These are phyloP conservation scores for Penicillium sp. DNA, from an alignment of 2,329 filamentous ascomycete species.

Conservation along the genomic window DNA sequence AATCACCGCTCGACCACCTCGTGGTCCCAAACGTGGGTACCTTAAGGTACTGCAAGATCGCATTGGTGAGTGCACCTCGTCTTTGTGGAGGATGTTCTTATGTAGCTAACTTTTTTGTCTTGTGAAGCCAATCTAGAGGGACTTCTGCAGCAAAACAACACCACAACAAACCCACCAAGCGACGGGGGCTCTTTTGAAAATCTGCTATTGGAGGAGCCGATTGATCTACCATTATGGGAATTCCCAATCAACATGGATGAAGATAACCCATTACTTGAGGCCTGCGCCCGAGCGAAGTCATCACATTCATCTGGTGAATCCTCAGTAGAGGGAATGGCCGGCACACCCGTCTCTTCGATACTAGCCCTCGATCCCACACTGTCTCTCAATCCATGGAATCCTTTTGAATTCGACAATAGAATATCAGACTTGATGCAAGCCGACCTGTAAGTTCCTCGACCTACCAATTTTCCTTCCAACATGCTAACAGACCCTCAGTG, in stretches of 20 bases:
- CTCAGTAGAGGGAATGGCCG: neutral
- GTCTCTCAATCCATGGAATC: neutral
- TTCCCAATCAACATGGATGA: neutral
- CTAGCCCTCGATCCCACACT: neutral
- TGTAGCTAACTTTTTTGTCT: neutral
- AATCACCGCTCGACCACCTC: neutral
- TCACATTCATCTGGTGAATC: neutral
- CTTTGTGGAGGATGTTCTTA: no score
- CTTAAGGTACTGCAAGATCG: neutral
- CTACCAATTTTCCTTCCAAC: neutral
- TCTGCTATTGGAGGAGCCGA: neutral
- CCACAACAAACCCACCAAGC: neutral
- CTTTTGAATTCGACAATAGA: neutral
- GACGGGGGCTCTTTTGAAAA: neutral
- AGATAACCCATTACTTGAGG: neutral
- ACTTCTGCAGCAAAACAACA: neutral
- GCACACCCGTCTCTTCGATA: neutral
- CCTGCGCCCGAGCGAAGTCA: neutral
- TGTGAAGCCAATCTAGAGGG: neutral
- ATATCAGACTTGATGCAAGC: neutral
- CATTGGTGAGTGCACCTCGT: neutral
- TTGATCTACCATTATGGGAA: neutral
- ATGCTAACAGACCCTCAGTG: slow-evolving; percentile 13
- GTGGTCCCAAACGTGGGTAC: neutral
- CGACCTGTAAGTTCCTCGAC: neutral